Conservation (phyloP, 164 flowering plant species). For the Nymphaea colorata region DNA sequence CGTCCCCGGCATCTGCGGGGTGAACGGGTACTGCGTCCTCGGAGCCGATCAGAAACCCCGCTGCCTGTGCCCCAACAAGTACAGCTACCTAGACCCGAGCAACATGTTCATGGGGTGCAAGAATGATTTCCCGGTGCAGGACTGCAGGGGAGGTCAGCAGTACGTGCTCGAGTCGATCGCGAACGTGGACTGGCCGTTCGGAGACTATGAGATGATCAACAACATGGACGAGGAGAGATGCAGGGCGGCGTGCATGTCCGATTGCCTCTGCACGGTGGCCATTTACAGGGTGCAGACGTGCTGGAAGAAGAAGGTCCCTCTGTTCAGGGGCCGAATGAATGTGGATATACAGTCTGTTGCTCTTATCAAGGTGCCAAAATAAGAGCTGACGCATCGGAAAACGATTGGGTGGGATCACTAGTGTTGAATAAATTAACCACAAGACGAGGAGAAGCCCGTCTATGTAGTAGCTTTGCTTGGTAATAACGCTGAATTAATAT, state of each 20-base stretch:
- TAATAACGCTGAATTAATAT: no score
- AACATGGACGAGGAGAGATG: constrained; percentile 14
- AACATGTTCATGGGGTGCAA: constrained; percentile 21
- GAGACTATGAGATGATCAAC: constrained; percentile 14
- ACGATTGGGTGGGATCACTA: neutral
- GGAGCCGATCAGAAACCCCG: neutral
- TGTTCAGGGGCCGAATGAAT: constrained; percentile 15
- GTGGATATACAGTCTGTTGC: neutral
- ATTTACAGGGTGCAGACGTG: constrained; percentile 11
- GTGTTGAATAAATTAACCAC: no score
- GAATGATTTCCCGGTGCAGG: constrained; percentile 8
- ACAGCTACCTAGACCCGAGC: constrained; percentile 6
- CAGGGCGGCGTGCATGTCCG: constrained; percentile 19
- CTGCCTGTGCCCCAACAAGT: constrained; percentile 26
- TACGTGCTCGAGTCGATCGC: constrained; percentile 7
- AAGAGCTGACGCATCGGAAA: neutral
- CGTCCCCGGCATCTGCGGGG: neutral
- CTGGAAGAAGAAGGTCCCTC: constrained; percentile 37
- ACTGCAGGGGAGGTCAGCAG: constrained; percentile 10
- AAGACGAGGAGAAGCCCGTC: no score
- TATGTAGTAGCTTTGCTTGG: neutral
- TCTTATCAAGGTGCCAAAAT: constrained; percentile 17
- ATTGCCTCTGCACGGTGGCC: constrained; percentile 29
- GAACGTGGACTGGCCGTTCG: constrained; percentile 20
- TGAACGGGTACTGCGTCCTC: constrained; percentile 1